Percentiles rank a stretch among this genome's conserved stretches.
Evolutionary conservation across 306 rosid genomes (phyloP).

Genomic region (Inga oerstediana): DNA sequence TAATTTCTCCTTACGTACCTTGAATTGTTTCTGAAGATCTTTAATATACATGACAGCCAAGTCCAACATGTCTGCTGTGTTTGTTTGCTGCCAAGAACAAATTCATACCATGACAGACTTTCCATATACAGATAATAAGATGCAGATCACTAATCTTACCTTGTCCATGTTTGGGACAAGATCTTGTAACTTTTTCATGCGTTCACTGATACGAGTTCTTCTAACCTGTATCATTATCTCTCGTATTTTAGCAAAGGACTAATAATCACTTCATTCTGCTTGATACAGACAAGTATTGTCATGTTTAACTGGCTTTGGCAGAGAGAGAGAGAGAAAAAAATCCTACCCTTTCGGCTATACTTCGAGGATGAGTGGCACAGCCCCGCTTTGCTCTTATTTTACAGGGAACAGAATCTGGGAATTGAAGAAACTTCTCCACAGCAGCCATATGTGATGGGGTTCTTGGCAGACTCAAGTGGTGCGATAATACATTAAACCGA

Average conservation of each 20-base stretch:
- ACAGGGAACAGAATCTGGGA: slow-evolving; percentile 92
- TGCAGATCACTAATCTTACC: slow-evolving; percentile 45
- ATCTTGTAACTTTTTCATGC: slow-evolving; percentile 93
- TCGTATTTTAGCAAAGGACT: background rate
- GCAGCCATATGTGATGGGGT: slow-evolving; percentile 58
- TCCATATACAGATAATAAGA: background rate
- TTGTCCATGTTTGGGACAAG: slow-evolving; percentile 98
- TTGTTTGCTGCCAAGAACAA: slow-evolving; percentile 76
- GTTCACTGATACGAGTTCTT: slow-evolving; percentile 92
- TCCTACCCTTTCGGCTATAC: slow-evolving; percentile 93
- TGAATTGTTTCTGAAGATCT: slow-evolving; percentile 89
- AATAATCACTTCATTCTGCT: background rate
- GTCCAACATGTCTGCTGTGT: slow-evolving; percentile 99
- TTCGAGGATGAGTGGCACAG: slow-evolving; percentile 97
- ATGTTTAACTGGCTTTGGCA: background rate
- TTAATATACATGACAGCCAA: slow-evolving; percentile 89
- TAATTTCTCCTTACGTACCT: slow-evolving; percentile 48
- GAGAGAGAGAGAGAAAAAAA: background rate
- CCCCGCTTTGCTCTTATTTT: slow-evolving; percentile 95
- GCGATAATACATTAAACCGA: slow-evolving; percentile 62
- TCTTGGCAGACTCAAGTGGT: slow-evolving; percentile 84
- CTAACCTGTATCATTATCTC: slow-evolving; percentile 55
- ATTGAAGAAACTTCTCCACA: slow-evolving; percentile 75
- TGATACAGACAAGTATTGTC: background rate
- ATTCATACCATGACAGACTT: slow-evolving; percentile 20